Evolutionary conservation across 73 alveolate species (phyloP), one percentile per base, ranked within the genome.

Genomic region (Symbiodinium pilosum): DNA sequence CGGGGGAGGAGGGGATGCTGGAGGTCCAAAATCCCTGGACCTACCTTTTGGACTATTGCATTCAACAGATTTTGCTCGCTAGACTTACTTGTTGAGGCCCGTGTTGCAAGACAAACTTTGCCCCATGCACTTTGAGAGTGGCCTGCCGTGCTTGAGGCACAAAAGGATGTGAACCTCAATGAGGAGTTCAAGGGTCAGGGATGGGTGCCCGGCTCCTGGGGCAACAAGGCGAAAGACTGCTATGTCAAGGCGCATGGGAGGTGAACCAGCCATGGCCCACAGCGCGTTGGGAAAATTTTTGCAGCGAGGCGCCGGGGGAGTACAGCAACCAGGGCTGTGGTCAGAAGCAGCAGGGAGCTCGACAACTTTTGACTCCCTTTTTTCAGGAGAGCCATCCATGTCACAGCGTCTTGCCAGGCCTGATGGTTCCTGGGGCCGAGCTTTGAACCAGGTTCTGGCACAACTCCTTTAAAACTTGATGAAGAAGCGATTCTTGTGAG

Each of bases 311-410:
- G 64, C 84, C 84, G 21, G 43, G 43, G 68, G 94, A 87, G 59
- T 87, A 21, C 64, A 18, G 28, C 16, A 87, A 87, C 64, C 94
- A 87, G 94, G 94, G 94, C 68, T 87, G 94, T 38, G 94, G 94
- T 32, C 94, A 87, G 84, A 59, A 87, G 84, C 94, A 87, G 94
- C 30, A 38, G 41, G 84, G 71, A 5, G 21, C 83, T 28, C 34
- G 14, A 47, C n/a, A 44, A 43, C 0, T 73, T 32, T 47, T 24
- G 47, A 5, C 77, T n/a, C 18, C 14, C 26, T 39, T 30, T 69
- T 54, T n/a, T 5, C 73, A 54, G 73, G 32, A 51, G 68, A 51
- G n/a, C n/a, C n/a, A n/a, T n/a, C n/a, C n/a, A n/a, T n/a, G n/a
- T n/a, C 68, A 40, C 43, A 0, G 86, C 39, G 42, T 28, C 24